Base-by-base conservation (phyloP, 805 yeast genomes). In the Grigorovia yakushimaensis region DNA sequence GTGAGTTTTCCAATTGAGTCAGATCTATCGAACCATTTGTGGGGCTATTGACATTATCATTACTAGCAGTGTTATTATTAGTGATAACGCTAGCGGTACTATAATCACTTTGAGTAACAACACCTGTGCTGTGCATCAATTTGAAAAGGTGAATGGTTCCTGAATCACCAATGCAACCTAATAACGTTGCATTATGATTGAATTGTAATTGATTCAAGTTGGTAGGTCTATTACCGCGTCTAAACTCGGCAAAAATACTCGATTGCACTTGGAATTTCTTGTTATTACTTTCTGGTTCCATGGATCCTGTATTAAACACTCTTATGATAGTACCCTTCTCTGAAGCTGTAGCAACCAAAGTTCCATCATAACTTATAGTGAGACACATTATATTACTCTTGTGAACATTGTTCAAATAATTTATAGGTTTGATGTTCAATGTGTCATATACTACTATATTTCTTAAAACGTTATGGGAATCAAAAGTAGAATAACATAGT, bases 81-180 rank as follows among this genome's bases (percentile, higher is more conserved):
- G 33, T 5, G 15, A 27, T 15, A 27, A 27, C 13, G 10, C 15
- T 10, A 27, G 9, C 13, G 9, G n/a, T n/a, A n/a, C n/a, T n/a
- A n/a, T n/a, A n/a, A n/a, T n/a, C n/a, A n/a, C n/a, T n/a, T n/a
- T n/a, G n/a, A n/a, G 33, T 5, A 10, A 27, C 33, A 27, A 27
- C 13, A 7, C 15, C 9, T 10, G 9, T 27, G 9, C 5, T 39
- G 30, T 74, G 79, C 1, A 80, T 79, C 46, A 88, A 62, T 46
- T 84, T 71, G 68, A 88, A 88, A 19, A 88, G 77, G 62, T 88
- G 97, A n/a, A 88, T 84, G 0, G 96, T 88, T 27, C 84, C 94
- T 13, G 95, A 83, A 35, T 88, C 79, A 38, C 91, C 82, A 4
- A 88, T 79, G 42, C 89, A 93, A n/a, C 83, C 79, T n/a, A 89